phyloP scores from a whole-genome alignment of 2,329 filamentous ascomycete species.

The Aureobasidium sp. region DNA sequence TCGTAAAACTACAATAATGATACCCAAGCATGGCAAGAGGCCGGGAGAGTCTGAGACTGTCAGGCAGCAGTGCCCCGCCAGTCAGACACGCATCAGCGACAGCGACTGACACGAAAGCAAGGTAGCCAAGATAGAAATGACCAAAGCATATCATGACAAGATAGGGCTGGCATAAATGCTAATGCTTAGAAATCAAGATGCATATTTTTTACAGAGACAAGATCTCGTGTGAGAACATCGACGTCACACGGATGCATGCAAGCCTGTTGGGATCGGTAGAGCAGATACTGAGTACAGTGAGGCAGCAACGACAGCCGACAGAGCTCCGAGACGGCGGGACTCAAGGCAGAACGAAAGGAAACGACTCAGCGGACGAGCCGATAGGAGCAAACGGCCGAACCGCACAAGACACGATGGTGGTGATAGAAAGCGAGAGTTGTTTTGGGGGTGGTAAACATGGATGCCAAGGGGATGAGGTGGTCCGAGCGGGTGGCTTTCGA shows the following conservation, averaged over 20 bases:
- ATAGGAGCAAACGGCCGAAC: too few relatives aligned
- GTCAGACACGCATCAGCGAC: background rate
- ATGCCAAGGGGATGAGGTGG: slow-evolving; percentile 8
- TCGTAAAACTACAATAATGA: background rate
- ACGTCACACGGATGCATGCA: background rate
- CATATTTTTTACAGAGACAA: background rate
- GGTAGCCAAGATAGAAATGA: background rate
- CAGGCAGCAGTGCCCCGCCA: background rate
- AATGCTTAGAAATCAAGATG: slow-evolving; percentile 12
- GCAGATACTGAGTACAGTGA: background rate
- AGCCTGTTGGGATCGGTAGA: background rate
- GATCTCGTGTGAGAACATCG: too few relatives aligned
- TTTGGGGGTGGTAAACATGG: background rate
- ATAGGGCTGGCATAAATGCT: slow-evolving; percentile 11
- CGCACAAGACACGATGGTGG: too few relatives aligned
- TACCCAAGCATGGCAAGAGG: background rate
- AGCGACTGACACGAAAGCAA: background rate
- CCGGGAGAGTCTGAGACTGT: background rate
- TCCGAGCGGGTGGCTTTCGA: background rate
- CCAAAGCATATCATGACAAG: background rate
- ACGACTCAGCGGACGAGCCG: too few relatives aligned
- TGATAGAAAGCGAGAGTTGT: too few relatives aligned
- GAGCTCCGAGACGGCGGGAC: too few relatives aligned
- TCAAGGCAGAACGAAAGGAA: too few relatives aligned
- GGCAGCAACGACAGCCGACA: background rate